Evolutionary conservation across 768 basidiomycete species (phyloP).

Genomic region (Lentinula sp.): DNA sequence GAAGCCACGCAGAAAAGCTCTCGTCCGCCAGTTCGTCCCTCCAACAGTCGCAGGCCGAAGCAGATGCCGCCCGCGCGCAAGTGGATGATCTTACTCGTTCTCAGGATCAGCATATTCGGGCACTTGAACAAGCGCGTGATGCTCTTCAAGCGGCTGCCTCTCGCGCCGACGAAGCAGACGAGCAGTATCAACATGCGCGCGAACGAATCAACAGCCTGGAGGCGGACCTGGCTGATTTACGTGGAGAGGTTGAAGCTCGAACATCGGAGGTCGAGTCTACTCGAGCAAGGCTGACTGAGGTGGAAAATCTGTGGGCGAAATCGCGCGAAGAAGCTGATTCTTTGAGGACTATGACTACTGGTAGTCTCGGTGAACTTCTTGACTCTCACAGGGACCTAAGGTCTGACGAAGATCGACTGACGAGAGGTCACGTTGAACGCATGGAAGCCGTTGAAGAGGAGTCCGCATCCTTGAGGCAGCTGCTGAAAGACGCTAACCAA

Average conservation of each 20-base stretch:
- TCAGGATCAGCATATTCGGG: slow-evolving; percentile 80
- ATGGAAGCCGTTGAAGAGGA: slow-evolving; percentile 77
- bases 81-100: slow-evolving; percentile 65
- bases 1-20: slow-evolving; percentile 73
- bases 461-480: slow-evolving; percentile 62
- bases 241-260: slow-evolving; percentile 74
- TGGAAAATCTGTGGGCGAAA: slow-evolving; percentile 88
- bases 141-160: slow-evolving; percentile 73
- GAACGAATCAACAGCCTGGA: slow-evolving; percentile 69
- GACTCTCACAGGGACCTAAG: slow-evolving; percentile 83
- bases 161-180: slow-evolving; percentile 75
- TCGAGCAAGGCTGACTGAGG: slow-evolving; percentile 61
- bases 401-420: slow-evolving; percentile 74
- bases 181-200: slow-evolving; percentile 62
- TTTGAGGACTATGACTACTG: slow-evolving; percentile 80
- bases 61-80: slow-evolving; percentile 53
- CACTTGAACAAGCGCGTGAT: slow-evolving; percentile 78
- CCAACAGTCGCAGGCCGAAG: slow-evolving; percentile 79
- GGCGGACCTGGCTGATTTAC: slow-evolving; percentile 69
- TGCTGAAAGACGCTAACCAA: slow-evolving; percentile 74
- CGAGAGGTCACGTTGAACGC: slow-evolving; percentile 78
- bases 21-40: slow-evolving; percentile 66
- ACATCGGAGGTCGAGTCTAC: slow-evolving; percentile 69
- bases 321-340: slow-evolving; percentile 92
- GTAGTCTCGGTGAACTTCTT: slow-evolving; percentile 78